These are phyloP conservation scores for Comarum palustre DNA, from an alignment of 306 rosid genomes.

Conservation along the genomic window DNA sequence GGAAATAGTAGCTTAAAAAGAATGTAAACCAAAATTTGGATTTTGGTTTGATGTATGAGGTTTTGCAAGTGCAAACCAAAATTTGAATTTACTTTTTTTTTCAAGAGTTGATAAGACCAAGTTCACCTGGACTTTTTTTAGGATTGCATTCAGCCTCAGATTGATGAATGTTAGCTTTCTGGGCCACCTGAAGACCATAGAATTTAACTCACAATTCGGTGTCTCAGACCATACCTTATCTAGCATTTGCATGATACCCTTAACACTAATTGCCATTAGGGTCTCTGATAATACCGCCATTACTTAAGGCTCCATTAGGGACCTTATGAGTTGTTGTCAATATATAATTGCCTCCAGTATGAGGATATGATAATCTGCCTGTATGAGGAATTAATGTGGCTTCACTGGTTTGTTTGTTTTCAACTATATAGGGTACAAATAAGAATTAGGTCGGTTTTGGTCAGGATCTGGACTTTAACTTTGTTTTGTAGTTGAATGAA, in stretches of 20 bases:
- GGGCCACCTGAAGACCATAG: not conserved
- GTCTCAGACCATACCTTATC: not conserved
- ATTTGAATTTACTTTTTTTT: not conserved
- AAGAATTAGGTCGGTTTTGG: not conserved
- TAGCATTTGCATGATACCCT: not conserved
- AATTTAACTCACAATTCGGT: not conserved
- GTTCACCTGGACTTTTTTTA: not conserved
- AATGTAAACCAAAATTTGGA: not conserved
- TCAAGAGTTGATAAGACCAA: not conserved
- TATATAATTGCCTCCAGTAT: not conserved
- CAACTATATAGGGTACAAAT: not conserved
- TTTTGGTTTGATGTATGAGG: not conserved
- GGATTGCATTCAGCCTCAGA: not conserved
- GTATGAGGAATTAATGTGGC: too few relatives aligned
- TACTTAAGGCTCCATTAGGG: not conserved
- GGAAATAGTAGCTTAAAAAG: not conserved
- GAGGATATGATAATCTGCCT: not conserved
- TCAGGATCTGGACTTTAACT: conserved; percentile 2
- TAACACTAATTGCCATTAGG: not conserved
- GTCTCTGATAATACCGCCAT: not conserved
- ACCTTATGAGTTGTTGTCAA: not conserved
- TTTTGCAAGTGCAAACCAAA: not conserved
- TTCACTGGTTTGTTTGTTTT: too few relatives aligned
- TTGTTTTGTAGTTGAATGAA: not conserved
- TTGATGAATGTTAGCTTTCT: not conserved